phyloP scores from a whole-genome alignment of 225 moss, liverwort and hornwort genomes.

The Pseudoscleropodium purum region DNA sequence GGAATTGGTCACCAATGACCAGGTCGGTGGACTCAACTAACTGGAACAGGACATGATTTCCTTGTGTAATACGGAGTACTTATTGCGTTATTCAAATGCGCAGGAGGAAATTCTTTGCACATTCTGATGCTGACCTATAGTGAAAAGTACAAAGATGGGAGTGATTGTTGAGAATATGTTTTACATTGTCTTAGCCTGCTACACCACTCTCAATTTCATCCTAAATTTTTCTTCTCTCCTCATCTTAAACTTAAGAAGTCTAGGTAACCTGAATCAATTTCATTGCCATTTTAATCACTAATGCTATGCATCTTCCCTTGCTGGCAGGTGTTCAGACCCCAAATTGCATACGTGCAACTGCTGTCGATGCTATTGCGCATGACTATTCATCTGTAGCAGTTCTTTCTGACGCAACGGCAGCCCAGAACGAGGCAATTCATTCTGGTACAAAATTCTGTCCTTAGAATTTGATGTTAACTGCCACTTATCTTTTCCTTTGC shows the following conservation, averaged over 20 bases:
- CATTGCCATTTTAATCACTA: background rate
- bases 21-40: background rate
- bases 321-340: conserved; percentile 87
- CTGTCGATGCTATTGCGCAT: conserved; percentile 74
- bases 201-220: background rate
- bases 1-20: background rate
- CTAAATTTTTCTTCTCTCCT: background rate
- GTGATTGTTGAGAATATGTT: background rate
- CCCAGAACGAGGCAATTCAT: conserved; percentile 57
- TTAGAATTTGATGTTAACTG: background rate
- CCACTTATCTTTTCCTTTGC: background rate
- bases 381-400: conserved; percentile 75
- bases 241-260: background rate
- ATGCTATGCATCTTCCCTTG: background rate
- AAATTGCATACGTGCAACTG: conserved; percentile 93
- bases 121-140: background rate
- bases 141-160: background rate
- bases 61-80: no score
- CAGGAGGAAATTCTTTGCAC: background rate
- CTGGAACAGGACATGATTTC: background rate
- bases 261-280: background rate
- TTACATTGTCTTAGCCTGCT: background rate
- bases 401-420: conserved; percentile 77
- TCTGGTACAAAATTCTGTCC: conserved; percentile 25
- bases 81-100: background rate